These are phyloP conservation scores for Pichia manshurica DNA, from an alignment of 805 yeast genomes.

Conservation along the genomic window DNA sequence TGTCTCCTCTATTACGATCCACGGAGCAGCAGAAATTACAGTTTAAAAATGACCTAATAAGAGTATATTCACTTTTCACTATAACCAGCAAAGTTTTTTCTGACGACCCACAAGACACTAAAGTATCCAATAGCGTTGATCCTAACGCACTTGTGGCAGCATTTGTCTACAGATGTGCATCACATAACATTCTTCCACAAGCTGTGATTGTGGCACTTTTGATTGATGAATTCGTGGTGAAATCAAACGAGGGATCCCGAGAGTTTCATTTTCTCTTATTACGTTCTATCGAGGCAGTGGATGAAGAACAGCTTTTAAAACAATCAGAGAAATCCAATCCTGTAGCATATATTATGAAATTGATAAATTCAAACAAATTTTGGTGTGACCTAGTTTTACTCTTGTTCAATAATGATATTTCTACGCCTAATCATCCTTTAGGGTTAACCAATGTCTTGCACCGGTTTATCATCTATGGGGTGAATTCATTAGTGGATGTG, in stretches of 20 bases:
- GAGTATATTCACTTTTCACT: slow-evolving; percentile 7
- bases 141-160: slow-evolving; percentile 14
- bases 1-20: slow-evolving; percentile 5
- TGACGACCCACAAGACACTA: neutral
- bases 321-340: slow-evolving; percentile 14
- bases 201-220: slow-evolving; percentile 16
- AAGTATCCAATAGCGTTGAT: neutral
- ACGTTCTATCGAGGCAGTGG: slow-evolving; percentile 20
- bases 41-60: slow-evolving; percentile 8
- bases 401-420: slow-evolving; percentile 9
- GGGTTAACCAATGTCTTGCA: slow-evolving; percentile 17
- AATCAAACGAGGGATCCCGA: slow-evolving; percentile 5
- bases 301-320: slow-evolving; percentile 15
- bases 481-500: slow-evolving; percentile 19
- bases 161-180: slow-evolving; percentile 10
- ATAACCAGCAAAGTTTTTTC: neutral
- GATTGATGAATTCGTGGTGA: slow-evolving; percentile 14
- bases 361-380: slow-evolving; percentile 14
- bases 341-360: slow-evolving; percentile 10
- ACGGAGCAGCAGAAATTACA: slow-evolving; percentile 2
- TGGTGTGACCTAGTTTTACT: slow-evolving; percentile 20
- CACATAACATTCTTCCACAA: slow-evolving; percentile 12
- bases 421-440: neutral
- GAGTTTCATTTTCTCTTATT: slow-evolving; percentile 21
- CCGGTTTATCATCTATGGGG: slow-evolving; percentile 23